phyloP scores from a whole-genome alignment of 495 filamentous ascomycete genomes.

The Penicillium lividum region DNA sequence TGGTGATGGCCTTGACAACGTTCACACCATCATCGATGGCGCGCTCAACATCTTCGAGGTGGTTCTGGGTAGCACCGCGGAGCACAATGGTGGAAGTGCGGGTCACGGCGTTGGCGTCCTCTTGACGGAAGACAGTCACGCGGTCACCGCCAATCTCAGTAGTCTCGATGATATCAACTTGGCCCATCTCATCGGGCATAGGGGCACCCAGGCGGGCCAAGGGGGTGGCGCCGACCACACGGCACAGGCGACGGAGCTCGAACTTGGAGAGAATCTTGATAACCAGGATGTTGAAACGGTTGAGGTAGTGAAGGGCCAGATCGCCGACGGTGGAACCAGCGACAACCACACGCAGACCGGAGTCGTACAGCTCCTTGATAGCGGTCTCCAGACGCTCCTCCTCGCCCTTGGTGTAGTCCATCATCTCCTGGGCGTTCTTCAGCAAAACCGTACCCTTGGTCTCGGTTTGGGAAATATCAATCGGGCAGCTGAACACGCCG shows the following conservation, averaged over 20 bases:
- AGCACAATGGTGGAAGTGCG: slow-evolving; percentile 94
- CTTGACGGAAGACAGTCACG: slow-evolving; percentile 97
- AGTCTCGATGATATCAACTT: slow-evolving; percentile 92
- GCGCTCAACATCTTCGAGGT: slow-evolving; percentile 95
- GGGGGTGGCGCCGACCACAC: slow-evolving; percentile 94
- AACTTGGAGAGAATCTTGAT: slow-evolving; percentile 99
- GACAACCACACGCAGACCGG: slow-evolving; percentile 86
- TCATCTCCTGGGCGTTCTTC: slow-evolving; percentile 97
- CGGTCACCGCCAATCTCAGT: slow-evolving; percentile 98
- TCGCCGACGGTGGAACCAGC: slow-evolving; percentile 91
- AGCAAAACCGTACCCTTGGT: slow-evolving; percentile 99
- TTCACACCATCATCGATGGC: slow-evolving; percentile 99
- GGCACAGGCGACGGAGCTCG: slow-evolving; percentile 88
- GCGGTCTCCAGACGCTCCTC: slow-evolving; percentile 84
- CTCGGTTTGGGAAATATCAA: slow-evolving; percentile 95
- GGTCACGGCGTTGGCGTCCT: slow-evolving; percentile 85
- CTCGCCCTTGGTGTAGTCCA: slow-evolving; percentile 97
- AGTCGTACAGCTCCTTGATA: slow-evolving; percentile 95
- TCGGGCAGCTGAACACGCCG: slow-evolving; percentile 92
- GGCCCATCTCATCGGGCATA: slow-evolving; percentile 99
- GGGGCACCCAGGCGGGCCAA: slow-evolving; percentile 93
- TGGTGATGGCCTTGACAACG: slow-evolving; percentile 96
- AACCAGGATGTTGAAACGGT: slow-evolving; percentile 91
- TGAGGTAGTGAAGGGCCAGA: slow-evolving; percentile 95
- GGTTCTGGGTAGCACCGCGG: slow-evolving; percentile 94